A percentile compares a stretch with the other conserved stretches of the same genome.
phyloP scores from a whole-genome alignment of 164 flowering plant species.

The Piper betle region DNA sequence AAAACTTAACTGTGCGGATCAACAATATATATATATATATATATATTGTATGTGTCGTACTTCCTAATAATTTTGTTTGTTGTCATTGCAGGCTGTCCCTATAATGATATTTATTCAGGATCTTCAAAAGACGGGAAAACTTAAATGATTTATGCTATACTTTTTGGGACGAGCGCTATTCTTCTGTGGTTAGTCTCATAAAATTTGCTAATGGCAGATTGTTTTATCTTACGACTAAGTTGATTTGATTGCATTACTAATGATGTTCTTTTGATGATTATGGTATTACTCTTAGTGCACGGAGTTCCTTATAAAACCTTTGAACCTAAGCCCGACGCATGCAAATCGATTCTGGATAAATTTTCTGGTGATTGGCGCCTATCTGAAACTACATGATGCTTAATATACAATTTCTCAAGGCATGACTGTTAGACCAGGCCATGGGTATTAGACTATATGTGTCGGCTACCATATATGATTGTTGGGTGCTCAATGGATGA shows the following conservation, averaged over 20 bases:
- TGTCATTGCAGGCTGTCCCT: conserved; percentile 50
- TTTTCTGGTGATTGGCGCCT: conserved; percentile 67
- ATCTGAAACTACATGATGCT: neutral
- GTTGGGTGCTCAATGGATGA: neutral
- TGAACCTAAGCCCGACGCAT: conserved; percentile 37
- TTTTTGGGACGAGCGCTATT: conserved; percentile 73
- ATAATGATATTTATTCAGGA: conserved; percentile 60
- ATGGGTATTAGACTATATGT: too few relatives aligned
- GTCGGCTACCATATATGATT: neutral
- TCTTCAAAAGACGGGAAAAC: conserved; percentile 48
- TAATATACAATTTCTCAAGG: too few relatives aligned
- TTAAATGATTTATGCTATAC: conserved; percentile 57
- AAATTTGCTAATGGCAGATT: neutral
- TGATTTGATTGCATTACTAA: too few relatives aligned
- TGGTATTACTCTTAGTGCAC: conserved; percentile 25
- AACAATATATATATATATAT: neutral
- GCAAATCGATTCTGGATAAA: conserved; percentile 62
- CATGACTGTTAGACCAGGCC: too few relatives aligned
- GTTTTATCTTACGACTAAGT: neutral
- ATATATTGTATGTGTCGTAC: neutral
- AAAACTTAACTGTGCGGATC: conserved; percentile 30
- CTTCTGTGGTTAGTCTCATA: conserved; percentile 51
- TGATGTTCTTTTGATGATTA: neutral
- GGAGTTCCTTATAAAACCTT: conserved; percentile 30
- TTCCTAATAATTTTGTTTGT: conserved; percentile 1